Base-by-base conservation (phyloP, 2,329 filamentous ascomycete species). In the Thermomyces lanuginosus region DNA sequence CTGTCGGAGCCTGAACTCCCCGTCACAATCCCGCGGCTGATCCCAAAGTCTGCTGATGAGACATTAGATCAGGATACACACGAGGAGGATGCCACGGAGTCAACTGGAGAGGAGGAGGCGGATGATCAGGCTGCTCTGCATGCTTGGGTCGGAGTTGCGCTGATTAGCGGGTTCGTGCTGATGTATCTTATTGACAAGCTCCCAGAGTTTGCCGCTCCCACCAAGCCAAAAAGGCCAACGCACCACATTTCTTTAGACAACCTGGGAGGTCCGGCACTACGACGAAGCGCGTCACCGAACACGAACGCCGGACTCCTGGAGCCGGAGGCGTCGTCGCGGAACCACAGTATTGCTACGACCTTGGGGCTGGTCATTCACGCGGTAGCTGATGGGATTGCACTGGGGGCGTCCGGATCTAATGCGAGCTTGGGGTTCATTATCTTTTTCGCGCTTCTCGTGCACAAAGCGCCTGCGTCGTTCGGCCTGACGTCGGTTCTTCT, bases 161-260 rank as follows among this genome's bases (percentile, higher is more conserved):
- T 98, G 27, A 72, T 92, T 29, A 60, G 80, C 9, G 89, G 89
- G 8, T 98, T 95, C 53, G 72, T 92, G 31, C 66, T 93, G 37
- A 98, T 98, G 89, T 95, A 92, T 47, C 67, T 98, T 12, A 77
- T 98, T 44, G 86, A 98, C 53, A 74, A 80, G 27, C 56, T 92
- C 6, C 82, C 83, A 5, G 71, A 72, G 21, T 77, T 83, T 46
- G 71, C 74, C 4, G 65, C 79, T 11, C 63, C 66, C 21, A 58
- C 79, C 19, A 72, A 74, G 41, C 58, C 67, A 11, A 63, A 67
- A 19, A 72, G 76, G 8, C 63, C 72, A 27, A 79, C 76, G 9
- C 73, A 83, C 37, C 82, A 92, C 45, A 89, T 95, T 42, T 91
- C 81, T 30, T 63, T 95, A 22, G 81, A 89, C 40, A 80, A 84